Conservation (phyloP, 2,329 filamentous ascomycete genomes). For the Hypoxylon sp. region DNA sequence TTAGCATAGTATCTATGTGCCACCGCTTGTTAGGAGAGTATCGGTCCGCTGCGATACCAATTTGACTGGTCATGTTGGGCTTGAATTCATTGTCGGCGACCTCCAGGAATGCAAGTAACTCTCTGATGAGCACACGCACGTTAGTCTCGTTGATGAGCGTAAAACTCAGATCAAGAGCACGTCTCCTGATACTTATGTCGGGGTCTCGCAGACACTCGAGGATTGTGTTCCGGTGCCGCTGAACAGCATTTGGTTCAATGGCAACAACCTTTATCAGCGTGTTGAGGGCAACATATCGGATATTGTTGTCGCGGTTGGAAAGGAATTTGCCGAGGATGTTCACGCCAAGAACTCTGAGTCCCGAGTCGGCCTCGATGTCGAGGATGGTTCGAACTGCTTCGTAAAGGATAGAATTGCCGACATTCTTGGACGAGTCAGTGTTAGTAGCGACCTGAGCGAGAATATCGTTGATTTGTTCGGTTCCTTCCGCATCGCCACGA, state of each 20-base stretch:
- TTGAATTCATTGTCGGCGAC: conserved; percentile 99
- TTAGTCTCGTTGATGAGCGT: conserved; percentile 98
- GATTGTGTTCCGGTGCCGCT: conserved; percentile 96
- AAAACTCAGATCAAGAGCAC: conserved; percentile 97
- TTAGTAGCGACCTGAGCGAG: conserved; percentile 97
- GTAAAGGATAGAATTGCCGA: conserved; percentile 97
- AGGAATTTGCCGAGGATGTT: conserved; percentile 99
- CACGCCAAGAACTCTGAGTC: conserved; percentile 91
- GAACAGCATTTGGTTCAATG: conserved; percentile 96
- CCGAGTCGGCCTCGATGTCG: conserved; percentile 97
- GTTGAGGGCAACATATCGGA: conserved; percentile 96
- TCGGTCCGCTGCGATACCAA: conserved; percentile 94
- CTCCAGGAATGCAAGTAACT: conserved; percentile 93
- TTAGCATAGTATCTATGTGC: conserved; percentile 98
- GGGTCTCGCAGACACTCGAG: conserved; percentile 95
- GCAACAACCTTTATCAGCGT: conserved; percentile 98
- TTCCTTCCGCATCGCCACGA: conserved; percentile 85
- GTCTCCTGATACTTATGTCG: conserved; percentile 95
- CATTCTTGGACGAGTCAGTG: conserved; percentile 97
- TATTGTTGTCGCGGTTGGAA: conserved; percentile 99
- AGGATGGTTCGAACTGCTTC: conserved; percentile 97
- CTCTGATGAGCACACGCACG: conserved; percentile 90
- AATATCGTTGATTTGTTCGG: conserved; percentile 98
- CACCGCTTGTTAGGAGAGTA: conserved; percentile 97
- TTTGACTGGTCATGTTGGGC: conserved; percentile 97